Evolutionary conservation across 805 yeast species (phyloP), one percentile per base, ranked within the genome.

Genomic region (Zygosaccharomyces siamensis): DNA sequence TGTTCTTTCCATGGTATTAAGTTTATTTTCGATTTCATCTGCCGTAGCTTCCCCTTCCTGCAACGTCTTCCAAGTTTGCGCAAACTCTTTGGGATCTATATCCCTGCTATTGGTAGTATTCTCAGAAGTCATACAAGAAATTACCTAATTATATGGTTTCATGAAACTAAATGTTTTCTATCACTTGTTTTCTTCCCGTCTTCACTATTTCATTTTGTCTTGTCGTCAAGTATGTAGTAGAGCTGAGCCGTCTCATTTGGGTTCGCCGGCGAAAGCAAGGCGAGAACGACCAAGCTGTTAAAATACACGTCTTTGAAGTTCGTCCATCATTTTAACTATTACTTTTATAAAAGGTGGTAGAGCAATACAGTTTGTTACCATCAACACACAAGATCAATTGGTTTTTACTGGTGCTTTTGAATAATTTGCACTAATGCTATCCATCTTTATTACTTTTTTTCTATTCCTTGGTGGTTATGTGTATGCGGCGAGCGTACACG

Each of bases 21-120:
- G 69, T 79, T 82, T 75, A 56, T 71, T 71, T 64, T 86, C 93
- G 52, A 86, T 68, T 50, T 72, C 78, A 3, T 73, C 68, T 1
- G 84, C 81, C 1, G 87, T 83, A 50, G 69, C 62, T 61, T 86
- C 93, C 1, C 89, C 93, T 49, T 83, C 85, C 46, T 75, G 75
- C 39, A 86, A 66, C 57, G 81, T 77, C 56, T 78, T 72, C 62
- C 79, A 79, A 0, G 87, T 76, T 12, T 80, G 80, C 5, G 79
- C 78, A 35, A 52, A 56, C 16, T 52, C 58, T 7, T 30, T 32
- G 20, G 51, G 45, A 21, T 48, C 44, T 7, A 45, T 14, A 30
- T 7, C 46, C 51, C 33, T 23, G 5, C 7, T 14, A 33, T 16
- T 7, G 33, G 8, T 30, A 8, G 21, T 40, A 21, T 30, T 27